Evolutionary conservation across 306 rosid genomes (phyloP), one percentile per base, ranked within the genome.

Genomic region (Fragaria nilgerrensis): DNA sequence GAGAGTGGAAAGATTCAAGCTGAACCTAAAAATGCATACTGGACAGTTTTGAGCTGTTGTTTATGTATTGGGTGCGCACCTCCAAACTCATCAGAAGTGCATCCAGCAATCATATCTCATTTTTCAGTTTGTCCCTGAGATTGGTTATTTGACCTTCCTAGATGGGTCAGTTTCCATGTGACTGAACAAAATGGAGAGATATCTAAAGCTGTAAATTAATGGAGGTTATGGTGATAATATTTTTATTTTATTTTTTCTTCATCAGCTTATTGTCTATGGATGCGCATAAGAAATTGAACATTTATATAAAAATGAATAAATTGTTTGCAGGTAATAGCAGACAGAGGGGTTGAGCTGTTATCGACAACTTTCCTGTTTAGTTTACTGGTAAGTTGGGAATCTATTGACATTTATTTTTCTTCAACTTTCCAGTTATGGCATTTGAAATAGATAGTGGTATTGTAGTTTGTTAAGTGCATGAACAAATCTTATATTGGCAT

Each of bases 311-410:
- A 44, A n/a, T 66, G 25, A 23, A 41, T 16, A 71, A 11, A 44
- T 73, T 48, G 23, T 74, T 76, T 80, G 74, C 85, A 89, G 88
- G 88, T 82, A 16, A 84, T 95, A 79, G 78, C 97, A 77, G 93
- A 95, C 45, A 88, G 89, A 86, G 99, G 99, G 72, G 88, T 89
- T 74, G 96, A 91, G 86, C 85, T 96, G 84, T 84, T 92, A 67
- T 90, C 97, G 9, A 82, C 97, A 68, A 96, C 97, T 62, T 88
- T 91, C 76, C 78, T 85, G 84, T 86, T 91, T 82, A 91, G 97
- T 85, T 78, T 86, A 76, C 85, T 91, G 84, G 99, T 95, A 90
- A 70, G 93, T 82, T 81, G 63, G 17, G 58, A 71, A 39, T 39
- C 75, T 41, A 9, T 87, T 41, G 63, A 20, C 39, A 55, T 80